Evolutionary conservation across 208 protist genomes (phyloP).

Genomic region (Crithidia fasciculata): DNA sequence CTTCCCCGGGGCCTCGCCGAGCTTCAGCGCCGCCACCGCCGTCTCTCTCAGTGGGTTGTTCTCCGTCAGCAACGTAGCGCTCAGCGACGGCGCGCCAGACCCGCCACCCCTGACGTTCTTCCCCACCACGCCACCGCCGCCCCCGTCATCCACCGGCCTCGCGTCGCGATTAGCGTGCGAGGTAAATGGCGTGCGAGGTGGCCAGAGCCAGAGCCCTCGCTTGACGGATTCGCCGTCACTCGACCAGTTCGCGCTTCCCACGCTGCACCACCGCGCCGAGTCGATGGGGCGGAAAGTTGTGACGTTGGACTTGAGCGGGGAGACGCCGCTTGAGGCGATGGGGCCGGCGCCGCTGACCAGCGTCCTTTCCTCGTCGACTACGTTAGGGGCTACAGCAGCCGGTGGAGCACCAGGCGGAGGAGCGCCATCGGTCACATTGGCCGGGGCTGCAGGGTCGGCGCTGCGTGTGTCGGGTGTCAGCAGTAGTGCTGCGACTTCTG

Average conservation of each 20-base stretch:
- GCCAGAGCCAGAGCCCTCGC: background rate
- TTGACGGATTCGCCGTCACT: constrained; percentile 21
- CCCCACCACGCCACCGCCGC: constrained; percentile 16
- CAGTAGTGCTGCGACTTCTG: background rate
- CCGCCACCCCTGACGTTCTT: background rate
- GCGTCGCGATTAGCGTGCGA: background rate
- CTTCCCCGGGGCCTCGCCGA: background rate
- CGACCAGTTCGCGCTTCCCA: constrained; percentile 18
- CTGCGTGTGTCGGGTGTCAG: background rate
- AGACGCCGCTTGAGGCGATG: background rate
- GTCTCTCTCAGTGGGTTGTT: constrained; percentile 11
- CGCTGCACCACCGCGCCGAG: constrained; percentile 4
- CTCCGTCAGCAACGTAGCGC: constrained; percentile 8
- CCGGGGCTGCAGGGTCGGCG: background rate
- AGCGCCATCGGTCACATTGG: background rate
- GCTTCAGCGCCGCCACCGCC: constrained; percentile 1
- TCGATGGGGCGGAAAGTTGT: background rate
- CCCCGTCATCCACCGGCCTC: background rate
- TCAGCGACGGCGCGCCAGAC: constrained; percentile 10
- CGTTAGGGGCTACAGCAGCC: no score
- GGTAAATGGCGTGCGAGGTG: background rate
- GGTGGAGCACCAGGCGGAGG: background rate
- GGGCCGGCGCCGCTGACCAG: background rate
- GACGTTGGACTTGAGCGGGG: background rate
- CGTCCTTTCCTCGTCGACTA: no score